Evolutionary conservation across 2,329 filamentous ascomycete species (phyloP), one percentile per base, ranked within the genome.

Genomic region (Daldinia sp.): DNA sequence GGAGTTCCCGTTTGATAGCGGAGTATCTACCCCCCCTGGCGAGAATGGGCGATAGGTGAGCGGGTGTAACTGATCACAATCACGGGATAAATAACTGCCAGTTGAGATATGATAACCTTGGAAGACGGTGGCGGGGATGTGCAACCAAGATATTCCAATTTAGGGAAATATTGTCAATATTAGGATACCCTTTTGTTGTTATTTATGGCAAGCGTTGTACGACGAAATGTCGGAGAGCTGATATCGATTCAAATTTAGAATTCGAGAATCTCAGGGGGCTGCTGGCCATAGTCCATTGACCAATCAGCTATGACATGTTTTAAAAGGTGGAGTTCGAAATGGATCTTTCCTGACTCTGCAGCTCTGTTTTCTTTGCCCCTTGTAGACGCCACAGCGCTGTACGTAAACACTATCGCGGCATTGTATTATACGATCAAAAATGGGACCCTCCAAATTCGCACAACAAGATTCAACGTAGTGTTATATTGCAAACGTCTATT

Each of bases 101-200:
- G 35, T 3, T 19, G 15, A 39, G 15, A 37, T n/a, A 37, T 17
- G 39, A 43, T 23, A 30, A 45, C 15, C 15, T 13, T 23, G 13
- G 13, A 41, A 19, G 10, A 45, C 21, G 23, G 11, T 13, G 39
- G 29, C 10, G 13, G 32, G n/a, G 10, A 37, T 25, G 32, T 13
- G 4, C 30, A 45, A 45, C 39, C 39, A 27, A 27, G 11, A 4
- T 25, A 45, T 45, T 45, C 39, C 11, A 25, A 27, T 45, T 27
- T 45, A n/a, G 39, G 37, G 23, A 29, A 59, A 21, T 66, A 66
- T 63, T 66, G 63, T 23, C 60, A 66, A 66, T 66, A 66, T 56
- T 52, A 11, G 2, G n/a, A n/a, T n/a, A n/a, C n/a, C n/a, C n/a
- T n/a, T n/a, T n/a, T n/a, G n/a, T n/a, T n/a, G 11, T 23, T 45